phyloP scores from a whole-genome alignment of 176 grass and related monocot genomes.

The Oryza punctata region DNA sequence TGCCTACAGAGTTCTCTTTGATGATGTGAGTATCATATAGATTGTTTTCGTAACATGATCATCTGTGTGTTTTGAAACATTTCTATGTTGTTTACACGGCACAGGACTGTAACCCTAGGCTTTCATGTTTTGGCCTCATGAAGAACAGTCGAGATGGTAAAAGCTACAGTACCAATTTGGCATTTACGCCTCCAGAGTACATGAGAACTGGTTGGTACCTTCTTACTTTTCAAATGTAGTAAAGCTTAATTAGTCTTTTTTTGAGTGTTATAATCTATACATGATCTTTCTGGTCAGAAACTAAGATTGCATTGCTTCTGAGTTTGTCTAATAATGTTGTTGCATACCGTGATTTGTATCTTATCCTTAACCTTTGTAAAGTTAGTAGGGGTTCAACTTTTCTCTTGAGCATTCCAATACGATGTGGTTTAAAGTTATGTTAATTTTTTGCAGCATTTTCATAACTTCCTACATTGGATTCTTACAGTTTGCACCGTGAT shows the following conservation, averaged over 20 bases:
- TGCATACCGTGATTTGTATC: not conserved
- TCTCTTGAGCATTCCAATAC: not conserved
- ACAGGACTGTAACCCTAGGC: slow-evolving; percentile 94
- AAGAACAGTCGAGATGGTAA: slow-evolving; percentile 98
- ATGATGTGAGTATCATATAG: slow-evolving; percentile 66
- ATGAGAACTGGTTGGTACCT: slow-evolving; percentile 83
- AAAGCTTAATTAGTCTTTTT: slow-evolving; percentile 5
- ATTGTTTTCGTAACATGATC: slow-evolving; percentile 17
- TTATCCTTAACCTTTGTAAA: slow-evolving; percentile 28
- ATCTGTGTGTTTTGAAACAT: slow-evolving; percentile 33
- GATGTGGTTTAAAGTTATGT: slow-evolving; percentile 5
- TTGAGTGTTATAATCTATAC: slow-evolving; percentile 5
- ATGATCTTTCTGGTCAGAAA: slow-evolving; percentile 13
- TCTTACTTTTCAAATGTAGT: slow-evolving; percentile 20
- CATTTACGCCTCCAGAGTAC: slow-evolving; percentile 98
- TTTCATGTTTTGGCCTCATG: slow-evolving; percentile 99
- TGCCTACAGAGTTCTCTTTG: slow-evolving; percentile 97
- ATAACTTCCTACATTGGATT: not conserved
- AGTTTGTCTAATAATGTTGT: not conserved
- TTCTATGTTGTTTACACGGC: slow-evolving; percentile 18
- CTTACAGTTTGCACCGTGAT: not conserved
- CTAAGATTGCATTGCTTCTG: not conserved
- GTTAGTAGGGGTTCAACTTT: not conserved
- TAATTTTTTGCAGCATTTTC: slow-evolving; percentile 16
- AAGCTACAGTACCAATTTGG: slow-evolving; percentile 99